Evolutionary conservation across 768 basidiomycete species (phyloP), one percentile per base, ranked within the genome.

Genomic region (Boletus reticulatus): DNA sequence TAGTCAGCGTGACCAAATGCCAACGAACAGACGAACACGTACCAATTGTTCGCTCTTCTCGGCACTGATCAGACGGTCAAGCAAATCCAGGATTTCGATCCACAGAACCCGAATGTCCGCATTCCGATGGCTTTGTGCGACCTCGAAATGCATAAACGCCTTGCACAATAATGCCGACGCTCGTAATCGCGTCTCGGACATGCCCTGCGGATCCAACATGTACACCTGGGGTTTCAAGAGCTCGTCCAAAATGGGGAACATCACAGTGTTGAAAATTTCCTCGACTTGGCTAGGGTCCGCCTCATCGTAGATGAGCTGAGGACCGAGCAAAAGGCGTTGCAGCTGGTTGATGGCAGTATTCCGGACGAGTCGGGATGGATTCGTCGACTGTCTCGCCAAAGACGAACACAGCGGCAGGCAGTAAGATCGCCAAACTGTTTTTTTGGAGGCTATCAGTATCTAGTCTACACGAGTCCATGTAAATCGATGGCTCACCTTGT

Each of bases 111-210:
- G 77, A 47, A 91, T 83, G 68, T 92, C 85, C 16, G 80, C 76
- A 42, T 80, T 76, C 12, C 73, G 75, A 58, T 80, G 77, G 44
- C 75, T 81, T 52, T 92, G 86, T 13, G 88, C 81, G 41, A 93
- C 78, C 59, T 94, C 88, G 55, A 94, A 89, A 63, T 96, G 93
- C 82, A 98, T 89, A 75, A 99, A 98, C 12, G 86, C 84, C 75
- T 97, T 97, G 80, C 94, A 97, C 34, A 97, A 77, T 53, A 98
- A 74, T n/a, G 89, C 91, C 29, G 88, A 89, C 5, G 90, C 94
- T 29, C 92, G 82, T 34, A 98, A 69, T 4, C 96, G 83, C 9
- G 92, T 95, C 74, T 98, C 96, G 4, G 88, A 83, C 85, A 98
- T 91, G 29, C 92, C 94, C 60, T 82, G 78, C 0, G 91, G 88